A percentile compares a stretch with the other conserved stretches of the same genome.
phyloP scores from a whole-genome alignment of 768 basidiomycete genomes.

The Pleurotus tuber-regium region DNA sequence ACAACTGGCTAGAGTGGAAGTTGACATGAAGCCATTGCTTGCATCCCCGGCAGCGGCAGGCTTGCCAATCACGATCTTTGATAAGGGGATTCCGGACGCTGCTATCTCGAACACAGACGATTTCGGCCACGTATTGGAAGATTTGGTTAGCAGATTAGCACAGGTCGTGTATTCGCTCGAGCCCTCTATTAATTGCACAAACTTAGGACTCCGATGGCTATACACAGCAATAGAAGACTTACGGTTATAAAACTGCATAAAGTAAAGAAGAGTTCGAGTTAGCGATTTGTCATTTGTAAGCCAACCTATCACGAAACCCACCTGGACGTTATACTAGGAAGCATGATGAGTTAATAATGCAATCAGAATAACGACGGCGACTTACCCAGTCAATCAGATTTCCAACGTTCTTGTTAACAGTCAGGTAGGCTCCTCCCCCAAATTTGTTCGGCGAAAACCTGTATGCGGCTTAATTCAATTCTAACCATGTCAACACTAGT shows the following conservation, averaged over 20 bases:
- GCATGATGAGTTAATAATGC: slow-evolving; percentile 10
- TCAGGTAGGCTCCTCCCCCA: slow-evolving; percentile 53
- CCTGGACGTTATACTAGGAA: slow-evolving; percentile 46
- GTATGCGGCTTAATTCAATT: slow-evolving; percentile 1
- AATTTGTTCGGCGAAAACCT: slow-evolving; percentile 43
- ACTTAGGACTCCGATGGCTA: not conserved
- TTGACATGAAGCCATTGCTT: slow-evolving; percentile 34
- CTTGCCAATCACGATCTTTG: slow-evolving; percentile 63
- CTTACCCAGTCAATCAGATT: slow-evolving; percentile 55
- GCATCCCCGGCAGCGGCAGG: slow-evolving; percentile 39
- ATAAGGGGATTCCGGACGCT: slow-evolving; percentile 38
- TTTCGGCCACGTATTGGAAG: slow-evolving; percentile 43
- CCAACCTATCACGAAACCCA: slow-evolving; percentile 23
- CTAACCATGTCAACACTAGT: not conserved
- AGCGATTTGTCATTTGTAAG: not conserved
- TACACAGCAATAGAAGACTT: slow-evolving; percentile 16
- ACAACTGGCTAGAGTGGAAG: slow-evolving; percentile 22
- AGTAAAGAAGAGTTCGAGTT: slow-evolving; percentile 3
- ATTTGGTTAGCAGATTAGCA: slow-evolving; percentile 30
- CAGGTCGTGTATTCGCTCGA: slow-evolving; percentile 44
- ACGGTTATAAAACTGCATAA: slow-evolving; percentile 43
- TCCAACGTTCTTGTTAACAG: slow-evolving; percentile 53
- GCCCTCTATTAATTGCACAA: too few species aligned
- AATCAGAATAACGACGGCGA: slow-evolving; percentile 13
- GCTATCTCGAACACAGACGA: slow-evolving; percentile 43